Conservation (phyloP, 345 rosid genomes). For the Hibiscus trionum region DNA sequence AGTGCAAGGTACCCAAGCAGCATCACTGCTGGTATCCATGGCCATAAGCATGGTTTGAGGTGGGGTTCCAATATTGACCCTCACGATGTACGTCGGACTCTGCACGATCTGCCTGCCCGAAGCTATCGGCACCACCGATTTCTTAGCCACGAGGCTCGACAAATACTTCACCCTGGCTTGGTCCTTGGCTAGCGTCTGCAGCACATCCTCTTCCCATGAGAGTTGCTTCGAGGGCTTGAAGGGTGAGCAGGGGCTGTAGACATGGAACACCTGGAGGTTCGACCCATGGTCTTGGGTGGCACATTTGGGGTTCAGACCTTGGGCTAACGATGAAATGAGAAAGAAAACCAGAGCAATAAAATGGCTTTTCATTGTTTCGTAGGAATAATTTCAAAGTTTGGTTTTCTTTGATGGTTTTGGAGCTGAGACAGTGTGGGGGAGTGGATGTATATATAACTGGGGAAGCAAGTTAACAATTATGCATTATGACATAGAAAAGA, state of each 20-base stretch:
- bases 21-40: constrained; percentile 85
- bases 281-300: constrained; percentile 41
- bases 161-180: constrained; percentile 58
- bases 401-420: constrained; percentile 5
- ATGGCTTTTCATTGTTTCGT: constrained; percentile 25
- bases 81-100: constrained; percentile 76
- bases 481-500: no score
- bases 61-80: constrained; percentile 75
- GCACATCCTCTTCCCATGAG: constrained; percentile 76
- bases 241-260: constrained; percentile 73
- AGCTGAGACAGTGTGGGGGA: background rate
- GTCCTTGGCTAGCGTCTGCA: constrained; percentile 60
- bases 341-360: constrained; percentile 13
- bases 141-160: constrained; percentile 60
- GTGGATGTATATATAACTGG: constrained; percentile 18
- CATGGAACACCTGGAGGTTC: constrained; percentile 69
- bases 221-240: constrained; percentile 42
- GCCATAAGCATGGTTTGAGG: constrained; percentile 80
- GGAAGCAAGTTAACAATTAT: constrained; percentile 15
- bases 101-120: constrained; percentile 70
- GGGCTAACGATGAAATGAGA: constrained; percentile 26
- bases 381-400: background rate
- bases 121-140: constrained; percentile 78
- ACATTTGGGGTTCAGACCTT: constrained; percentile 37
- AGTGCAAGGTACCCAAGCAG: constrained; percentile 73